Base-by-base conservation (phyloP, 805 yeast genomes). In the Starmerella sirachaensis region DNA sequence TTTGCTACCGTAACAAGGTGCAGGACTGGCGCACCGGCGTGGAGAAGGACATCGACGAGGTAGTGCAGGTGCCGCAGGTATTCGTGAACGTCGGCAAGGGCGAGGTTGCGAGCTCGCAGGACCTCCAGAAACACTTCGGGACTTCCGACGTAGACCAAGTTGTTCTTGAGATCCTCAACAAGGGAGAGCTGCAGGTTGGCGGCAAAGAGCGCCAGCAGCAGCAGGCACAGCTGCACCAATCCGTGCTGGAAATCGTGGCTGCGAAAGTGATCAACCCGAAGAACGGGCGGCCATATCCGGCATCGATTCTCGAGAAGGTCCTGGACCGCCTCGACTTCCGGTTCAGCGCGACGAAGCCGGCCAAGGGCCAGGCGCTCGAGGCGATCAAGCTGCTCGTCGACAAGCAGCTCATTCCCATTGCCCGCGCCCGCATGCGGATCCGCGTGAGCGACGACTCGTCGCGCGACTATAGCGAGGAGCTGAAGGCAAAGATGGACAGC, bases 1-100 rank as follows among this genome's bases (percentile, higher is more conserved):
- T 97, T 0, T 91, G 98, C 55, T 91, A 91, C 58, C 94, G 83
- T 54, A 91, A 91, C 53, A 91, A 91, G 55, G 95, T 91, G 5
- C 97, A 88, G 57, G 98, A 91, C 58, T 91, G 85, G 74, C 68
- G 96, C 50, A 70, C 72, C 44, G 81, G 79, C 41, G 75, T 82
- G 6, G 98, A 91, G 54, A 88, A 83, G 49, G 95, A 91, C 56
- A 58, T 91, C 7, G 97, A 91, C 61, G 98, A 91, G 55, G 98
- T 91, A 2, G 64, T 91, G 25, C 98, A 91, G 57, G 84, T 91
- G 37, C 94, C 85, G n/a, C 94, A 81, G 57, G 93, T 91, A 1
- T 91, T 91, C 53, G 57, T 74, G 24, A 91, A 91, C 54, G 97
- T 86, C 0, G 83, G 94, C 12, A 91, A 91, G 54, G 98, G 98